Base-by-base conservation (phyloP, 1,139 yeast species). In the Zhuliangozyma parablackwelliae region DNA sequence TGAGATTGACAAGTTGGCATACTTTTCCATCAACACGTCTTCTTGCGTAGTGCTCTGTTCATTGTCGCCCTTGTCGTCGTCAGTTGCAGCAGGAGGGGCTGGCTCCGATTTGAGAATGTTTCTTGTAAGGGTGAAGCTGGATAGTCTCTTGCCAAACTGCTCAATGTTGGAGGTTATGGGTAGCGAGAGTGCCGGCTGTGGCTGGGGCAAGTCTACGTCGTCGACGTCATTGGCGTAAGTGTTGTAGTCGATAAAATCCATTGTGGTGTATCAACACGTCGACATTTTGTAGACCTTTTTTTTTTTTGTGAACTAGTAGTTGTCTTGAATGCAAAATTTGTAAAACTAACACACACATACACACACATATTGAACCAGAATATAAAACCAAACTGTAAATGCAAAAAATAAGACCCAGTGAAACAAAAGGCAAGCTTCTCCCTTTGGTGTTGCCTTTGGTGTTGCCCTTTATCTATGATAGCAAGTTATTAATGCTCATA, bases 191-290 rank as follows among this genome's bases (percentile, higher is more conserved):
- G 75, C 66, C 16, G 74, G 73, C 40, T 69, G 73, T 5, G 75
- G 75, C 34, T 63, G 68, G 5, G 73, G 73, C 21, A 64, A 50
- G 36, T 52, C 53, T 34, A 54, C 63, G 26, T 49, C 52, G 25
- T 36, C 31, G 13, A 43, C 48, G 16, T 39, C 38, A 16, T 38
- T 37, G 32, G 55, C 56, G 39, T 61, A 64, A 21, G 69, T 52
- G 35, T 67, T 74, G 38, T 63, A 68, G 45, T 65, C 75, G 34
- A 69, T 57, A 45, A 67, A 70, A 49, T 70, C 76, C 76, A 70
- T 69, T 16, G 16, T 16, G 16, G 4, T 16, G 16, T 16, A 27
- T 11, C 11, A 12, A 16, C 16, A 16, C 16, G 16, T 16, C 16
- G 16, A 16, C 16, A 16, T 16, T 16, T 16, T 16, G 16, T 16